These are phyloP conservation scores for Colletotrichum truncatum DNA, from an alignment of 2,329 filamentous ascomycete species.

Conservation along the genomic window DNA sequence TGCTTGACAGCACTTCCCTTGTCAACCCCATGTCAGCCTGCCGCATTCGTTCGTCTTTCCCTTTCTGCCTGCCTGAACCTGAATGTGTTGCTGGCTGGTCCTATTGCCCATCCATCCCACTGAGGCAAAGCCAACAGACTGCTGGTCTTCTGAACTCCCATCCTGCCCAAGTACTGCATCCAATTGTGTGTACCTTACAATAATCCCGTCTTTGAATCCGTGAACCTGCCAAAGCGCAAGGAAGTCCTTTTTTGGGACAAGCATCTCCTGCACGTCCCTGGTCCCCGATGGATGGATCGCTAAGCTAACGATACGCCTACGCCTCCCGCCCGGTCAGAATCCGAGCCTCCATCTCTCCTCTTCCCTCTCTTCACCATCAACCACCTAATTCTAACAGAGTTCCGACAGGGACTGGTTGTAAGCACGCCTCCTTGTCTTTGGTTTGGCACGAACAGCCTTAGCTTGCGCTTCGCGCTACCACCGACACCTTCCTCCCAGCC, in stretches of 20 bases:
- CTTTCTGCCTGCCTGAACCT: neutral
- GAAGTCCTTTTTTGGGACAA: neutral
- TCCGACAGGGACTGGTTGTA: constrained; percentile 11
- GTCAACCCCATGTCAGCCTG: constrained; percentile 1
- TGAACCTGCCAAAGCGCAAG: constrained; percentile 4
- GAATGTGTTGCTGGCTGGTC: neutral
- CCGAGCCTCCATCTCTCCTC: constrained; percentile 28
- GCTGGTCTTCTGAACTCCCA: neutral
- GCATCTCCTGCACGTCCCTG: neutral
- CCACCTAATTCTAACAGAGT: constrained; percentile 12
- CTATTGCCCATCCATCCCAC: neutral
- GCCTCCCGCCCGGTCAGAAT: constrained; percentile 28
- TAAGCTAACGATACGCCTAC: constrained; percentile 21
- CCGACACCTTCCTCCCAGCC: neutral
- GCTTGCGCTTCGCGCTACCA: neutral
- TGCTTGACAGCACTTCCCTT: constrained; percentile 3
- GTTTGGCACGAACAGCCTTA: neutral
- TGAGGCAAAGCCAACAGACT: neutral
- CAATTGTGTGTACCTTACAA: neutral
- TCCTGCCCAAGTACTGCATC: neutral
- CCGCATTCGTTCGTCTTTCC: constrained; percentile 4
- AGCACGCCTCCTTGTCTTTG: neutral
- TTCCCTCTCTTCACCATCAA: constrained; percentile 16
- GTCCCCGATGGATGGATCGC: neutral
- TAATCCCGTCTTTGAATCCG: neutral